Base-by-base conservation (phyloP, 345 rosid genomes). In the Euphorbia peplus region DNA sequence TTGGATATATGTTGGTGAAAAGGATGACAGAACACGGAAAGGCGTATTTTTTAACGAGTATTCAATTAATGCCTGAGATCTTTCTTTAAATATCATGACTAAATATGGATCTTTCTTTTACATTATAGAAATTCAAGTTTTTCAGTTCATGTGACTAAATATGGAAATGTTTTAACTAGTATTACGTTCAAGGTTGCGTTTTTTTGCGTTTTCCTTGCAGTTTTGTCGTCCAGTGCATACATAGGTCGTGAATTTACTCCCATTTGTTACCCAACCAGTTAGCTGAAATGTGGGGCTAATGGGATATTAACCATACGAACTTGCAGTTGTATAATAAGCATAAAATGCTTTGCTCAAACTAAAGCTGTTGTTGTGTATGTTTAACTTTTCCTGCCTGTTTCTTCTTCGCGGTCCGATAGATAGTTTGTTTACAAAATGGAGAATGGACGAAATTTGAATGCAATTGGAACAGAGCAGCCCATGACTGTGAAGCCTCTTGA, bases 401-500 rank as follows among this genome's bases (percentile, higher is more conserved):
- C 18, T 3, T 73, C 4, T 67, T 21, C 18, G 53, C 24, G 0
- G 15, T 52, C 48, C 62, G 29, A 64, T 24, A 29, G 52, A 48
- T 37, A 56, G 5, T 26, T 21, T 4, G 48, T 28, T 12, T 11
- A 15, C 21, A 25, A 58, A 48, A 80, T 84, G 86, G 89, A 79
- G 65, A 58, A 75, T 29, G 71, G 67, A 70, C 71, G 37, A 71
- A 80, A 74, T 75, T 69, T 81, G 76, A 65, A 78, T n/a, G 55
- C 60, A 50, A 52, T 56, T 68, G 83, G 53, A 69, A 46, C 42
- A 16, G 29, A 57, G 42, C 55, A 50, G 37, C 54, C 58, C 71
- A 73, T 77, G 48, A 46, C 66, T 41, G 73, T 78, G 60, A 80
- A 73, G 22, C 12, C 75, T 22, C 50, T 51, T 64, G 64, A 82